phyloP scores from a whole-genome alignment of 2,329 filamentous ascomycete genomes.

The Hypoxylon sp. region DNA sequence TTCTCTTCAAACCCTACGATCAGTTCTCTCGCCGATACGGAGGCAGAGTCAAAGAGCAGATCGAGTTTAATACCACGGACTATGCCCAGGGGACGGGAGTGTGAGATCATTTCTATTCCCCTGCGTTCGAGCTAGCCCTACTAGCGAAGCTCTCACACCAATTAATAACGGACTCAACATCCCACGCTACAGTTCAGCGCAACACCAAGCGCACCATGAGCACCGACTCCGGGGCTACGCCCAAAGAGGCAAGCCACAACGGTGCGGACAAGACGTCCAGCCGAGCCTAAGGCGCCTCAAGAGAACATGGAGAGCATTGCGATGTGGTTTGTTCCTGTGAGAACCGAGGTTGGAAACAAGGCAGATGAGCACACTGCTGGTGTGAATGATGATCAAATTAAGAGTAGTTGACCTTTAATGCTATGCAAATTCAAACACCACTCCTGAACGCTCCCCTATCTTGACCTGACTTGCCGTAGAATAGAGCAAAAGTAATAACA shows the following conservation, averaged over 20 bases:
- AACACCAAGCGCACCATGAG: too few species aligned
- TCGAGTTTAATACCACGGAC: slow-evolving; percentile 99
- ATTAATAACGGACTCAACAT: too few species aligned
- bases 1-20: too few species aligned
- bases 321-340: background rate
- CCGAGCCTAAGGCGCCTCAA: too few species aligned
- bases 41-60: slow-evolving; percentile 77
- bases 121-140: slow-evolving; percentile 92
- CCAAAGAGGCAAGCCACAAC: too few species aligned
- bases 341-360: too few species aligned
- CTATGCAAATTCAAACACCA: background rate
- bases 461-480: background rate
- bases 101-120: slow-evolving; percentile 99
- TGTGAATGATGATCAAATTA: slow-evolving; percentile 9
- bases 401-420: slow-evolving; percentile 13
- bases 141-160: too few species aligned
- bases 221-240: too few species aligned
- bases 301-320: background rate
- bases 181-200: too few species aligned
- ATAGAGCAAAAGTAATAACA: background rate
- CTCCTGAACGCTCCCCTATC: background rate
- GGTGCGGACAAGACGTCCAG: too few species aligned
- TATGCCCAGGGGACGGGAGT: slow-evolving; percentile 97
- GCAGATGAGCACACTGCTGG: too few species aligned
- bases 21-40: slow-evolving; percentile 82